phyloP scores from a whole-genome alignment of 495 filamentous ascomycete species.

The Chaetomidium leptoderma region DNA sequence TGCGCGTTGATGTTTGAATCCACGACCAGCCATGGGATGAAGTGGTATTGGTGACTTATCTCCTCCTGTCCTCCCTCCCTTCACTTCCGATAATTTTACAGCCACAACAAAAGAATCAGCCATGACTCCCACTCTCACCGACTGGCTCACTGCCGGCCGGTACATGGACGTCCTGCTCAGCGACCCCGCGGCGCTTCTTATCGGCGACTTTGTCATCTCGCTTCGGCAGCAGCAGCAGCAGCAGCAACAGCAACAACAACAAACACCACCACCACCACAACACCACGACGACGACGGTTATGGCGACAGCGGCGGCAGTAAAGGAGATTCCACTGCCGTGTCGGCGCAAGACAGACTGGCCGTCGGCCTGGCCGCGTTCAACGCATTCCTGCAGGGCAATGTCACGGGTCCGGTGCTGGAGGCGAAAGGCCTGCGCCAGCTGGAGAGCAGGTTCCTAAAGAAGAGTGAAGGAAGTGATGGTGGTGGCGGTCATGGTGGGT shows the following conservation, averaged over 20 bases:
- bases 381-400: conserved; percentile 85
- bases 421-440: conserved; percentile 9
- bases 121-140: neutral
- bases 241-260: conserved; percentile 39
- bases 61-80: neutral
- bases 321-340: neutral
- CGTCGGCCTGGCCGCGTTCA: conserved; percentile 66
- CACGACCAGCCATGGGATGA: too few species aligned
- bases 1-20: too few species aligned
- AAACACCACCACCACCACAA: conserved; percentile 45
- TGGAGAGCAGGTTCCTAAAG: conserved; percentile 28
- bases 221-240: neutral
- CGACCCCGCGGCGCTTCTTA: conserved; percentile 18
- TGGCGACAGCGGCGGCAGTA: conserved; percentile 28
- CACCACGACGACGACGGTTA: neutral
- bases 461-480: too few species aligned
- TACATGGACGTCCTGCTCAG: conserved; percentile 27
- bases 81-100: conserved; percentile 6
- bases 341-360: conserved; percentile 30
- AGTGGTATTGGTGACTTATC: too few species aligned
- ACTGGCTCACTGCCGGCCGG: conserved; percentile 16
- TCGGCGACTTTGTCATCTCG: conserved; percentile 14
- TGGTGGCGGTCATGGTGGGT: neutral
- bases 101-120: neutral
- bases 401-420: conserved; percentile 85